phyloP scores from a whole-genome alignment of 108 stramenopile genomes.

The Skeletonema marinoi region DNA sequence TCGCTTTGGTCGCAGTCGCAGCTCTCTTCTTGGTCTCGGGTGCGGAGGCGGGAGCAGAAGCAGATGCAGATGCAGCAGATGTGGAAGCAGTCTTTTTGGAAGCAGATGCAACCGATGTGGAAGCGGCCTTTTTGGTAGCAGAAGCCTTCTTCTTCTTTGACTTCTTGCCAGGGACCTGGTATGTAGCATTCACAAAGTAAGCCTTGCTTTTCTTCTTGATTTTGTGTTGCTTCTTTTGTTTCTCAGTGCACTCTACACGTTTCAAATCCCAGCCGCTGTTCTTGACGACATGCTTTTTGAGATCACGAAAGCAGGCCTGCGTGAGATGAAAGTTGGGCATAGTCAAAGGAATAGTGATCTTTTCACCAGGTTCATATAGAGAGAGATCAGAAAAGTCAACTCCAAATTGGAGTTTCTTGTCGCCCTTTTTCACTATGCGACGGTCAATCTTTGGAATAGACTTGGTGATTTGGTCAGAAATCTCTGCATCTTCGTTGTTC shows the following conservation, averaged over 20 bases:
- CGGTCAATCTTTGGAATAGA: background rate
- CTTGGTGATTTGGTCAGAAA: background rate
- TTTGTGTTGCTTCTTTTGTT: slow-evolving; percentile 7
- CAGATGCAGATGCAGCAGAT: background rate
- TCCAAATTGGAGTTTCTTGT: background rate
- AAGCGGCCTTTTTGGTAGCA: background rate
- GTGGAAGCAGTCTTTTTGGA: background rate
- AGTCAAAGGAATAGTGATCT: slow-evolving; percentile 16
- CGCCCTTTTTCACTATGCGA: background rate
- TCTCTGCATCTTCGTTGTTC: background rate
- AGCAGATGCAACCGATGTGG: background rate
- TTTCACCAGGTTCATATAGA: slow-evolving; percentile 7
- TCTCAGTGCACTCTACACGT: slow-evolving; percentile 1
- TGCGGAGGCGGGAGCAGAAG: too few relatives aligned
- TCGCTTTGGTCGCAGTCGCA: background rate
- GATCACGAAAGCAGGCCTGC: slow-evolving; percentile 4
- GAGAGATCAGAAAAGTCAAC: background rate
- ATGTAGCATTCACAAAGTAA: slow-evolving; percentile 48
- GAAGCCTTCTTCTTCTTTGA: slow-evolving; percentile 1
- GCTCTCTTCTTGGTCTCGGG: background rate
- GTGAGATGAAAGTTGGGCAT: slow-evolving; percentile 8
- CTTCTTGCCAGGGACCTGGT: slow-evolving; percentile 54
- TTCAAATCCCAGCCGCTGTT: slow-evolving; percentile 11
- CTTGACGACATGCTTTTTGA: background rate
- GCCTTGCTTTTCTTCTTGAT: background rate